phyloP scores from a whole-genome alignment of 345 rosid species.

The Salix caprea region DNA sequence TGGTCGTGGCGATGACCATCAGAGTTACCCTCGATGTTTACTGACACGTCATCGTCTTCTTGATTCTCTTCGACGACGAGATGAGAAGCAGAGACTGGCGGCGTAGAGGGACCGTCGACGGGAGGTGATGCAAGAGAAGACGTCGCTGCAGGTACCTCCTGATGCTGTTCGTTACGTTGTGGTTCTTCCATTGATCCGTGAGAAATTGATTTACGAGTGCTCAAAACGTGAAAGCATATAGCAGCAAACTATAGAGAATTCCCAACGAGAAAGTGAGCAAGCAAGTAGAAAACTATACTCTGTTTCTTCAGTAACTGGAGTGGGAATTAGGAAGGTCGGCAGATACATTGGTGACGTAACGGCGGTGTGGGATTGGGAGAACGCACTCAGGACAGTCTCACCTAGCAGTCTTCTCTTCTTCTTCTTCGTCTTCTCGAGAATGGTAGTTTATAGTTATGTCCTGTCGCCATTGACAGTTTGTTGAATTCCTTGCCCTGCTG shows the following conservation, averaged over 20 bases:
- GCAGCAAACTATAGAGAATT: not conserved
- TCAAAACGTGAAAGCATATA: not conserved
- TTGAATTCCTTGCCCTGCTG: too few species aligned
- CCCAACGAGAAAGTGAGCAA: not conserved
- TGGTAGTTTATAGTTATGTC: constrained; percentile 3
- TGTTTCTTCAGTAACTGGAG: not conserved
- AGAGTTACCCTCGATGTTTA: constrained; percentile 5
- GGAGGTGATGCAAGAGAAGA: constrained; percentile 12
- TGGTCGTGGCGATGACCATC: constrained; percentile 7
- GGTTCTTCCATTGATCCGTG: constrained; percentile 27
- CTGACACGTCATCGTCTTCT: constrained; percentile 10
- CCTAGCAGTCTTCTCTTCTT: constrained; percentile 20
- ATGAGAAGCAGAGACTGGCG: constrained; percentile 20
- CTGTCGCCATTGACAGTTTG: too few species aligned
- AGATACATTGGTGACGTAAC: too few species aligned
- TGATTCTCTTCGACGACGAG: constrained; percentile 18
- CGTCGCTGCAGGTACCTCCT: not conserved
- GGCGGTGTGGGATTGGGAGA: not conserved
- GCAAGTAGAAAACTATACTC: not conserved
- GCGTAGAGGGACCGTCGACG: constrained; percentile 7
- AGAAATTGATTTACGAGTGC: not conserved
- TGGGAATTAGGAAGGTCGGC: not conserved
- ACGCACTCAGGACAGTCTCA: not conserved
- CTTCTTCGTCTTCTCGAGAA: constrained; percentile 5
- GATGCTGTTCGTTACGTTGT: not conserved